These are phyloP conservation scores for Moricandia moricandioides DNA, from an alignment of 345 rosid species.

Conservation along the genomic window DNA sequence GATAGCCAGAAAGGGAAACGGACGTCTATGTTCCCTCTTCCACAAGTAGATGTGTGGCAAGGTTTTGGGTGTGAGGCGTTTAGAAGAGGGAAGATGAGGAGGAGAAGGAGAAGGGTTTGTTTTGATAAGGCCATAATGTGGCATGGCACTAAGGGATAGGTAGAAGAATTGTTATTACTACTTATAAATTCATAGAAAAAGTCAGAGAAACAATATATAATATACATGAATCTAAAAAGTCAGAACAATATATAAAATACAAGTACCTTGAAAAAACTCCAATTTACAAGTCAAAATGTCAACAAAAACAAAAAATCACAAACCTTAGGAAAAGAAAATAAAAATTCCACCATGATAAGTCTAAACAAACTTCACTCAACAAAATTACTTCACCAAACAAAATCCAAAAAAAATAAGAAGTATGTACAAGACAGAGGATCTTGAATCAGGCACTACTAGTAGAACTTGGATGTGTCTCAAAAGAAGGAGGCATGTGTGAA, in stretches of 20 bases:
- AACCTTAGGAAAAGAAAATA: neutral
- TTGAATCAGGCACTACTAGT: conserved; percentile 31
- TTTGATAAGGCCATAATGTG: conserved; percentile 26
- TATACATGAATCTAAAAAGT: neutral
- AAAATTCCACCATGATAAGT: neutral
- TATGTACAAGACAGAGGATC: conserved; percentile 35
- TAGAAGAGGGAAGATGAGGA: conserved; percentile 37
- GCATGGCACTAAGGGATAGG: conserved; percentile 7
- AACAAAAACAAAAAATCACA: neutral
- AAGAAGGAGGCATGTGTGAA: conserved; percentile 41
- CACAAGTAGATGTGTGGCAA: conserved; percentile 44
- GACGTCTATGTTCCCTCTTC: conserved; percentile 16
- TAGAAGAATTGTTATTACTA: neutral
- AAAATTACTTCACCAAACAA: conserved; percentile 8
- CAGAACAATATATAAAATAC: neutral
- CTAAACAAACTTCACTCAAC: neutral
- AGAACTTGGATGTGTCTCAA: conserved; percentile 65
- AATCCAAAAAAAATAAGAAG: neutral
- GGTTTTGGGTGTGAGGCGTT: conserved; percentile 12
- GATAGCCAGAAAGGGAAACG: conserved; percentile 68
- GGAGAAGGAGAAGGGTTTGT: conserved; percentile 17
- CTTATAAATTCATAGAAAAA: neutral
- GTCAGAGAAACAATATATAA: neutral
- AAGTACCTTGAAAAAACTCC: neutral
- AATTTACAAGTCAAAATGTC: conserved; percentile 49